Evolutionary conservation across 768 basidiomycete species (phyloP).

Genomic region (Sistotremastrum niveocremeum): DNA sequence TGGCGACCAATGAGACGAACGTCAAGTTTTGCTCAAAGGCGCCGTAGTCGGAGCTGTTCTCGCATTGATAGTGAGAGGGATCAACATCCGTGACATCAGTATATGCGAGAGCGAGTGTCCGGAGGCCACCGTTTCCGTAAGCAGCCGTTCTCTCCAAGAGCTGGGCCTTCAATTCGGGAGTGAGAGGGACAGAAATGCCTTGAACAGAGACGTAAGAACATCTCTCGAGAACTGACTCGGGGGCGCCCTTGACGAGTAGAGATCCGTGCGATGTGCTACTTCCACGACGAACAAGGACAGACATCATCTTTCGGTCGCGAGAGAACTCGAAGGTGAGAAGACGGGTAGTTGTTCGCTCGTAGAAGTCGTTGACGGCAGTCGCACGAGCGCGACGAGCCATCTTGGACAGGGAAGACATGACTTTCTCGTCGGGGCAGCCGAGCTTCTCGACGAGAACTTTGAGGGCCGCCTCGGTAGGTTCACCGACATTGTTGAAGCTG

Average conservation of each 20-base stretch:
- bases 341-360: slow-evolving; percentile 61
- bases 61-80: slow-evolving; percentile 66
- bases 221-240: slow-evolving; percentile 86
- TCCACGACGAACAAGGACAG: slow-evolving; percentile 69
- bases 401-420: slow-evolving; percentile 40
- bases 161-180: slow-evolving; percentile 38
- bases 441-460: slow-evolving; percentile 94
- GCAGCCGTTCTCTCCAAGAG: slow-evolving; percentile 53
- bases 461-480: slow-evolving; percentile 95
- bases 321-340: slow-evolving; percentile 96
- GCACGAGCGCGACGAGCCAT: slow-evolving; percentile 52
- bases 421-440: slow-evolving; percentile 50
- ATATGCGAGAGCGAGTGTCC: slow-evolving; percentile 87
- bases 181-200: slow-evolving; percentile 51
- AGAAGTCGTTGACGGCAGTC: slow-evolving; percentile 73
- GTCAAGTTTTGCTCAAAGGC: slow-evolving; percentile 86
- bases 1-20: slow-evolving; percentile 92
- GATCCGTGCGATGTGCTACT: slow-evolving; percentile 36
- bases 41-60: slow-evolving; percentile 68
- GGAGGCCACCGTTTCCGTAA: slow-evolving; percentile 73
- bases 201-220: slow-evolving; percentile 64
- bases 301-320: slow-evolving; percentile 98
- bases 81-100: slow-evolving; percentile 66
- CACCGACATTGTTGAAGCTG: slow-evolving; percentile 73
- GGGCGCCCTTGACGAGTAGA: slow-evolving; percentile 90